Evolutionary conservation across 768 basidiomycete genomes (phyloP), one percentile per base, ranked within the genome.

Genomic region (Pluteus cervinus): DNA sequence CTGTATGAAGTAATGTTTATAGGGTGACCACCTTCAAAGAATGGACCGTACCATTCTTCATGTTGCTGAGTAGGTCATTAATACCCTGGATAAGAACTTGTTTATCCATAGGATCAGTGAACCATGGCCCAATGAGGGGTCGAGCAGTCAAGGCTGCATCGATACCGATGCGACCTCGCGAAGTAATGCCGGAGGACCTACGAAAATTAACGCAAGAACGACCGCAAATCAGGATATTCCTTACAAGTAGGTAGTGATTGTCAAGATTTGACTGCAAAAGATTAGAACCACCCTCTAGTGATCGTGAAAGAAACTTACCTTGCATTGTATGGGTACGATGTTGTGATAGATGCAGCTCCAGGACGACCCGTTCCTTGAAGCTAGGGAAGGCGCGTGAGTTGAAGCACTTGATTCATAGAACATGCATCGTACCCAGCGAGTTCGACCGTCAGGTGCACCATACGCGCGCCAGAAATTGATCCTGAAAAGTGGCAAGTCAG

Each of bases 401-500:
- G 29, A 14, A n/a, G 28, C 5, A 30, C 33, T 14, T 28, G 26
- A 20, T 30, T 23, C 24, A 44, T 17, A 26, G 9, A 16, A 8
- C 26, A 14, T 2, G 9, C 12, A 3, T 52, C 66, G n/a, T 51
- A 71, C 72, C 51, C 64, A 77, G 36, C 75, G 71, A 3, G 67
- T 69, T 31, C 51, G 62, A 9, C 61, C 56, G 41, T 78, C 76
- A 12, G 58, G 51, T 7, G 68, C 69, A 16, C 49, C 46, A 43
- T 69, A 69, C 1, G 75, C 68, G 29, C 72, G 61, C 79, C 79
- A 80, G 66, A 79, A 81, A 60, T 79, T 81, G 37, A 72, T 41
- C 35, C 74, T 75, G 39, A 16, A 18, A 4, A 12, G 14, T 16
- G 7, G 30, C 31, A n/a, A 24, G 20, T 43, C n/a, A 31, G 16